These are phyloP conservation scores for Torulaspora franciscae DNA, from an alignment of 805 yeast species.

Conservation along the genomic window DNA sequence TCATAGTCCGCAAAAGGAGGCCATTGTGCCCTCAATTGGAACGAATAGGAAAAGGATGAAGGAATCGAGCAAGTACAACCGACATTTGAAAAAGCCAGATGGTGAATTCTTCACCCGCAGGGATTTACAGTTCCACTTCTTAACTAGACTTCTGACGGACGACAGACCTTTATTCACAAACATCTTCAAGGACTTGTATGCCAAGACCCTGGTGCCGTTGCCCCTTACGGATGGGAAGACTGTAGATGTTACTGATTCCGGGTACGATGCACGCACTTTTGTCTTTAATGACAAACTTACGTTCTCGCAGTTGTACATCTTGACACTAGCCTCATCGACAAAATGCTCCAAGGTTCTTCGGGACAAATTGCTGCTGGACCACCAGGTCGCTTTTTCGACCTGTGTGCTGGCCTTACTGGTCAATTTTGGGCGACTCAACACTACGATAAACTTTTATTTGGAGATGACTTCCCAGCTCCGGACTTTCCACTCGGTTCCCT, in stretches of 20 bases:
- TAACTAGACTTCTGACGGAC: conserved; percentile 60
- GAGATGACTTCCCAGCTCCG: conserved; percentile 93
- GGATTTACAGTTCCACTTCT: conserved; percentile 81
- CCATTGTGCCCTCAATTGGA: conserved; percentile 15
- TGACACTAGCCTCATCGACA: conserved; percentile 74
- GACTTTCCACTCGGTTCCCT: conserved; percentile 90
- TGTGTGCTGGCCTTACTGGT: conserved; percentile 82
- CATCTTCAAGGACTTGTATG: conserved; percentile 44
- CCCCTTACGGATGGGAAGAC: conserved; percentile 34
- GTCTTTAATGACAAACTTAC: conserved; percentile 49
- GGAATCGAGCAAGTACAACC: conserved; percentile 26
- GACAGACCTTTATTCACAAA: conserved; percentile 63
- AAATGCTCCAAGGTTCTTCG: conserved; percentile 79
- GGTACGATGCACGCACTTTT: conserved; percentile 38
- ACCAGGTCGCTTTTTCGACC: conserved; percentile 60
- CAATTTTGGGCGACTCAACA: conserved; percentile 89
- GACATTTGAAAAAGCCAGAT: conserved; percentile 80
- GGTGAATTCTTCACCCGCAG: conserved; percentile 88
- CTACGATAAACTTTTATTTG: conserved; percentile 89
- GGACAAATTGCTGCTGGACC: conserved; percentile 64
- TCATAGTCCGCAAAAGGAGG: conserved; percentile 17
- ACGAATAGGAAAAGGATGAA: conserved; percentile 18
- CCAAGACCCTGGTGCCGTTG: conserved; percentile 31
- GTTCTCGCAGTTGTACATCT: conserved; percentile 77
- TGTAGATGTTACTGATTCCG: conserved; percentile 29